Conservation (phyloP, 2,329 filamentous ascomycete species). For the Fusarium praegraminearum region DNA sequence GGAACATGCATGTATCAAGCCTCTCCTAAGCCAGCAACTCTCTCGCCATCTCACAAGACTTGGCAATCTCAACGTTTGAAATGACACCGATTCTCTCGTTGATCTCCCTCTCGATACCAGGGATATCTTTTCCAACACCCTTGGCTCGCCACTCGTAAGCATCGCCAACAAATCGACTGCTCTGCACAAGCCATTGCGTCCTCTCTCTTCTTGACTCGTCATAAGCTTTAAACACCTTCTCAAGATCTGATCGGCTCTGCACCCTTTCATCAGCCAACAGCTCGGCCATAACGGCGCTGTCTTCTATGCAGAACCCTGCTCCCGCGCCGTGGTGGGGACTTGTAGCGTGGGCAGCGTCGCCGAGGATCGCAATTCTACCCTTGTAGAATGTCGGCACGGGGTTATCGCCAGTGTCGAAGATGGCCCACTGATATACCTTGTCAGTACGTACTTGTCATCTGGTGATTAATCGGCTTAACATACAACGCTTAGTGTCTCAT, state of each 20-base stretch:
- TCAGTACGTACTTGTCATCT: background rate
- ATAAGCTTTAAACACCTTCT: conserved; percentile 55
- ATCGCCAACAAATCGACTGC: conserved; percentile 57
- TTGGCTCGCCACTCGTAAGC: conserved; percentile 60
- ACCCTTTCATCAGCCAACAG: conserved; percentile 60
- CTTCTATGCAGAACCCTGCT: conserved; percentile 68
- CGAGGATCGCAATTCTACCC: conserved; percentile 62
- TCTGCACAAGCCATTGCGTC: conserved; percentile 62
- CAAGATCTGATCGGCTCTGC: conserved; percentile 43
- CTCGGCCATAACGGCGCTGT: conserved; percentile 56
- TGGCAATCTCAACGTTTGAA: conserved; percentile 24
- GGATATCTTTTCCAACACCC: conserved; percentile 32
- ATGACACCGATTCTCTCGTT: conserved; percentile 31
- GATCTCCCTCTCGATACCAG: conserved; percentile 36
- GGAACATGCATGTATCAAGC: background rate
- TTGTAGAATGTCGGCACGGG: conserved; percentile 58
- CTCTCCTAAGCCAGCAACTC: background rate
- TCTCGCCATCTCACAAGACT: conserved; percentile 12
- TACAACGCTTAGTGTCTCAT: conserved; percentile 45
- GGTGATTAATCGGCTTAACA: background rate
- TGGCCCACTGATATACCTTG: conserved; percentile 54
- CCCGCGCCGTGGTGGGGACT: conserved; percentile 71
- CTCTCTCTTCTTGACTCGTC: conserved; percentile 63
- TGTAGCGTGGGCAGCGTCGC: conserved; percentile 73
- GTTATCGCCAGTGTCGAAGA: conserved; percentile 60